A percentile compares a stretch with the other conserved stretches of the same genome.
phyloP scores from a whole-genome alignment of 352 stramenopile species.

The Stephanocyclus meneghinianus region DNA sequence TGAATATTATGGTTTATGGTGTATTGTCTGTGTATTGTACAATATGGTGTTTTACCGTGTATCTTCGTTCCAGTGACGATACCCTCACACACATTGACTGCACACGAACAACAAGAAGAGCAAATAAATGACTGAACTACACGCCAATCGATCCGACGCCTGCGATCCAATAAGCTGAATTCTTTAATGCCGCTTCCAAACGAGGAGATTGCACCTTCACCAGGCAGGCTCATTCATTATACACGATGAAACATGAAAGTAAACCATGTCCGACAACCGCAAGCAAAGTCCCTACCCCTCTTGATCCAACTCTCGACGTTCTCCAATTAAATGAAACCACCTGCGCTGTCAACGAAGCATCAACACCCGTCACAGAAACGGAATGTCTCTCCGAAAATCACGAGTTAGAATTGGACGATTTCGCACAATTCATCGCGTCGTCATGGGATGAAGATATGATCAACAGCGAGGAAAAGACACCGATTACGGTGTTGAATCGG shows the following conservation, averaged over 20 bases:
- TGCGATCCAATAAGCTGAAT: no score
- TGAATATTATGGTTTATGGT: no score
- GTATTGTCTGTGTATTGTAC: no score
- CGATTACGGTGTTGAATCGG: background rate
- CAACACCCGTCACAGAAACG: background rate
- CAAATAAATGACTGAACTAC: no score
- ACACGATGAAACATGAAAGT: background rate
- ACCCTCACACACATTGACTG: no score
- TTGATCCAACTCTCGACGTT: background rate
- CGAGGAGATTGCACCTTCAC: no score
- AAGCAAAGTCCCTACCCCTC: background rate
- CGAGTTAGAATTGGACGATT: slow-evolving; percentile 3
- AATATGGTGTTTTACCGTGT: no score
- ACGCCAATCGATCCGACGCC: no score
- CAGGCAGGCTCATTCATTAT: no score
- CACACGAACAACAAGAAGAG: no score
- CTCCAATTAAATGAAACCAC: background rate
- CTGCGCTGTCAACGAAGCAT: background rate
- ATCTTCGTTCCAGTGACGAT: no score
- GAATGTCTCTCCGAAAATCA: slow-evolving; percentile 3
- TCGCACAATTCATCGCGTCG: background rate
- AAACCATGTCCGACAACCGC: background rate
- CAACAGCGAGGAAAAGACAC: background rate
- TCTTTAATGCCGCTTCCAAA: no score
- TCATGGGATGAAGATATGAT: background rate